Evolutionary conservation across 2,329 filamentous ascomycete species (phyloP).

Genomic region (Fusarium luffae): DNA sequence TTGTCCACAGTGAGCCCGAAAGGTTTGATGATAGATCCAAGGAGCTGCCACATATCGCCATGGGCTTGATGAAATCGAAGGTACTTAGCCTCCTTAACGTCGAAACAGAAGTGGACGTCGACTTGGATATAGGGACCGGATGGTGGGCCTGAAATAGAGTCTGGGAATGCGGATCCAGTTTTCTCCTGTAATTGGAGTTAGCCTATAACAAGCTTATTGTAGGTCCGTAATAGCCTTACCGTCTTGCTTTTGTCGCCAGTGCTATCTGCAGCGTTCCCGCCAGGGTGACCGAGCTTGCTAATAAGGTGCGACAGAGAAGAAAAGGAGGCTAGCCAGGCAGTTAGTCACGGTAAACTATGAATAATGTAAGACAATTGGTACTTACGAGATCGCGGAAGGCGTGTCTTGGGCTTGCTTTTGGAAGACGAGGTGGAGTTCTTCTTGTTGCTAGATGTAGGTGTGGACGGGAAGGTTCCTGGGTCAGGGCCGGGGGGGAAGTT

Average conservation of each 20-base stretch:
- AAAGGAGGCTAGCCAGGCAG: slow-evolving; percentile 12
- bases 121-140: slow-evolving; percentile 68
- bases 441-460: background rate
- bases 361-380: rapidly evolving
- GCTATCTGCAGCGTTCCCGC: background rate
- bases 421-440: background rate
- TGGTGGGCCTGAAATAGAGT: background rate
- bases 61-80: slow-evolving; percentile 75
- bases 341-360: background rate
- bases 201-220: background rate
- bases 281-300: background rate
- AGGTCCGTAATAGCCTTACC: background rate
- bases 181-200: background rate
- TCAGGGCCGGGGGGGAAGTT: background rate
- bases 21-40: slow-evolving; percentile 72
- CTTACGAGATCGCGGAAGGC: slow-evolving; percentile 11
- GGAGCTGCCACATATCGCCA: slow-evolving; percentile 74
- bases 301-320: background rate
- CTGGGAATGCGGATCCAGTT: background rate
- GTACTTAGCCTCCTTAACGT: slow-evolving; percentile 65
- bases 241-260: background rate
- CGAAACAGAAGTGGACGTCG: slow-evolving; percentile 69
- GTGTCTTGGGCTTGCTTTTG: background rate
- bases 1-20: slow-evolving; percentile 75
- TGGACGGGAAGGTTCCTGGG: background rate